These are phyloP conservation scores for Tulasnella sp. DNA, from an alignment of 768 basidiomycete genomes.

Conservation along the genomic window DNA sequence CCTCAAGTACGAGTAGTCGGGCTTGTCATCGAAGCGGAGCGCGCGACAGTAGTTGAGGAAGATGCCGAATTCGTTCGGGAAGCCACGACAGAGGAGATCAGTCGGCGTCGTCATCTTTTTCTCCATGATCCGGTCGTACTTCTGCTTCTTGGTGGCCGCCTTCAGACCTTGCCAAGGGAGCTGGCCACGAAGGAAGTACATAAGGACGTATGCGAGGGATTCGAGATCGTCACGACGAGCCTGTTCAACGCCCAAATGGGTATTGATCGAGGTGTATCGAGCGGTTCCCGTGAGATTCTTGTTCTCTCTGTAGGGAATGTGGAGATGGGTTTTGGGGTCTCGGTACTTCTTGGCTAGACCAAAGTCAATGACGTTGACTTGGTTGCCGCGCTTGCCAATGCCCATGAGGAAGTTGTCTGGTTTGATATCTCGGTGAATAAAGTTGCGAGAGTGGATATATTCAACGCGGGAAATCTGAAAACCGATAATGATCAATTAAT, in stretches of 20 bases:
- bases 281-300: conserved; percentile 99
- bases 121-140: conserved; percentile 99
- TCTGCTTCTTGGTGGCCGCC: conserved; percentile 99
- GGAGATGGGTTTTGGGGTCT: conserved; percentile 98
- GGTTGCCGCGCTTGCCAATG: conserved; percentile 97
- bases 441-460: conserved; percentile 90
- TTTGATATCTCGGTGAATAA: conserved; percentile 95
- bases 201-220: conserved; percentile 95
- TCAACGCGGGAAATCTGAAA: conserved; percentile 84
- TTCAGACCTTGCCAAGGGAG: conserved; percentile 99
- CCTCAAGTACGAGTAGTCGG: conserved; percentile 98
- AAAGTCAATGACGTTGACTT: conserved; percentile 94
- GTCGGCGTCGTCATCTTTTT: conserved; percentile 99
- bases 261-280: conserved; percentile 99
- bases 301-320: conserved; percentile 99
- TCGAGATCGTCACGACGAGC: conserved; percentile 96
- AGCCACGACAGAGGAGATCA: conserved; percentile 95
- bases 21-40: conserved; percentile 99
- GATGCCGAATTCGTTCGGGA: conserved; percentile 98
- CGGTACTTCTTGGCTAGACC: conserved; percentile 99
- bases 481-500: background rate
- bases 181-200: conserved; percentile 99
- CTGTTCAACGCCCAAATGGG: conserved; percentile 95
- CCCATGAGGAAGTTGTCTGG: conserved; percentile 99
- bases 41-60: conserved; percentile 99